phyloP scores from a whole-genome alignment of 2,329 filamentous ascomycete species.

The Phialophora expanda region DNA sequence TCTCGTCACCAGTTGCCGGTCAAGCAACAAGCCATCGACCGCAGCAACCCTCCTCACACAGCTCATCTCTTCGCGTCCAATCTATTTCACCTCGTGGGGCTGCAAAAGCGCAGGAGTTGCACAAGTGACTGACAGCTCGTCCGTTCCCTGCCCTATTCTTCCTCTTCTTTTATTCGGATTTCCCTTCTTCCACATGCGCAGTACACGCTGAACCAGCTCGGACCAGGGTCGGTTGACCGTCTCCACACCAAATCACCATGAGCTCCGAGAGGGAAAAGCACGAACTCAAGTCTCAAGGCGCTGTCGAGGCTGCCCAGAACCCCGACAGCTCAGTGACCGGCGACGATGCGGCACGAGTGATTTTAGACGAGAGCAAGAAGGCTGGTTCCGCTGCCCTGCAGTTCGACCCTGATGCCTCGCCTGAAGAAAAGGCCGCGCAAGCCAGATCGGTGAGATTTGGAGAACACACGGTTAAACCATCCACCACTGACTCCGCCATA shows the following conservation, averaged over 20 bases:
- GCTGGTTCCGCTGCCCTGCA: constrained; percentile 80
- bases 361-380: constrained; percentile 77
- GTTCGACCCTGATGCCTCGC: constrained; percentile 83
- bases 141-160: not conserved
- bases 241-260: constrained; percentile 27
- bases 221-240: constrained; percentile 22
- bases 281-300: constrained; percentile 83
- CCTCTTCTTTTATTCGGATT: constrained; percentile 11
- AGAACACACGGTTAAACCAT: not conserved
- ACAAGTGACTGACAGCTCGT: constrained; percentile 7
- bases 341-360: constrained; percentile 72
- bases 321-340: constrained; percentile 70
- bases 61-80: constrained; percentile 1
- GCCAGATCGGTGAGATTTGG: constrained; percentile 65
- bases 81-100: not conserved
- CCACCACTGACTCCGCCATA: constrained; percentile 44
- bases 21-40: constrained; percentile 4
- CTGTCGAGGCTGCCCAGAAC: constrained; percentile 75
- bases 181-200: constrained; percentile 25
- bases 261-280: constrained; percentile 30
- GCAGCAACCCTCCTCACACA: not conserved
- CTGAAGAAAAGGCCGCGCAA: constrained; percentile 83
- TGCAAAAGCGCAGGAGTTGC: constrained; percentile 3
- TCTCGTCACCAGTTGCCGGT: constrained; percentile 12
- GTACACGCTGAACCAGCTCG: constrained; percentile 14